phyloP scores from a whole-genome alignment of 1,139 yeast genomes.

The Suhomyces taliae region DNA sequence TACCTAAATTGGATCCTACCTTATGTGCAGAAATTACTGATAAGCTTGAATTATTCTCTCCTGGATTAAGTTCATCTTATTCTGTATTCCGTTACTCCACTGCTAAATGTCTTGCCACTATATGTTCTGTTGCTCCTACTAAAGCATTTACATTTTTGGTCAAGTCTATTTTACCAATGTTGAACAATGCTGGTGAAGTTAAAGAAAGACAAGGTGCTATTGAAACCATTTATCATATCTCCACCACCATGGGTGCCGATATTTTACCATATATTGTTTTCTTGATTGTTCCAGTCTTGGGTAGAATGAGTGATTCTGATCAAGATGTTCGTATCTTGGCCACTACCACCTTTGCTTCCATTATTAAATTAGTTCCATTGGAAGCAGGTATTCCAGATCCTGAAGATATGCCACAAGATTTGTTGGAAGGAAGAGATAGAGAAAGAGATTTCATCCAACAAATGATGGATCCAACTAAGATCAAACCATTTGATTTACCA shows the following conservation, averaged over 20 bases:
- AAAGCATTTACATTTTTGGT: conserved; percentile 78
- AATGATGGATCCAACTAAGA: conserved; percentile 97
- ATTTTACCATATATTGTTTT: conserved; percentile 94
- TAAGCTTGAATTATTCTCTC: conserved; percentile 49
- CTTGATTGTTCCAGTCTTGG: conserved; percentile 91
- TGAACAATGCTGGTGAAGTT: conserved; percentile 76
- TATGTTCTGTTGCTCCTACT: conserved; percentile 73
- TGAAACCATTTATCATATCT: conserved; percentile 84
- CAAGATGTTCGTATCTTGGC: conserved; percentile 87
- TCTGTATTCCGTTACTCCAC: conserved; percentile 89
- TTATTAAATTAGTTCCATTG: conserved; percentile 90
- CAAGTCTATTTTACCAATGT: conserved; percentile 74
- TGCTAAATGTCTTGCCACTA: conserved; percentile 84
- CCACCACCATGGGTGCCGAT: conserved; percentile 81
- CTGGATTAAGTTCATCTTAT: conserved; percentile 65
- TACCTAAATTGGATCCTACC: conserved; percentile 57
- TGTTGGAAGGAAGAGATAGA: conserved; percentile 84
- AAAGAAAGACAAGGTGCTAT: conserved; percentile 89
- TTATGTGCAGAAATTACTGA: conserved; percentile 53
- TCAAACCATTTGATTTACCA: conserved; percentile 84
- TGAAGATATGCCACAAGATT: conserved; percentile 80
- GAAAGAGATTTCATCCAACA: conserved; percentile 95
- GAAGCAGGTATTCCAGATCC: conserved; percentile 99
- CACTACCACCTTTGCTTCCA: conserved; percentile 94
- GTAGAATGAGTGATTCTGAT: conserved; percentile 97